phyloP scores from a whole-genome alignment of 2,329 filamentous ascomycete genomes.

The Stemphylium vesicarium region DNA sequence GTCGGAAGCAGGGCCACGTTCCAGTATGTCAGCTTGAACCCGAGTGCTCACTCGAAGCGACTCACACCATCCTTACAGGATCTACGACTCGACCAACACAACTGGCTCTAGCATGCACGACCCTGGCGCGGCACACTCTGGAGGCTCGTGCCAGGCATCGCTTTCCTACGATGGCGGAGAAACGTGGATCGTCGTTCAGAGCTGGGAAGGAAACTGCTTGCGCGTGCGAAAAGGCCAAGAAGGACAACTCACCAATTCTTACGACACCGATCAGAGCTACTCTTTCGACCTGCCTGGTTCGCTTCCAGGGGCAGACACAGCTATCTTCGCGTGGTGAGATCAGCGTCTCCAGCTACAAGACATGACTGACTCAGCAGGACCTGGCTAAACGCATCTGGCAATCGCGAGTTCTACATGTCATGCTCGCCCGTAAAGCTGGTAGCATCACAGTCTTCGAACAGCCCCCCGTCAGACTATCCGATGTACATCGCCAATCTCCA shows the following conservation, averaged over 20 bases:
- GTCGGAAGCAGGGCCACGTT: conserved; percentile 5
- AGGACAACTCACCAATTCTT: conserved; percentile 18
- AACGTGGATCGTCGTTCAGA: conserved; percentile 50
- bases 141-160: conserved; percentile 54
- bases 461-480: background rate
- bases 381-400: conserved; percentile 47
- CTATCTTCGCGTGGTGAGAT: conserved; percentile 50
- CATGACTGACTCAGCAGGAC: conserved; percentile 7
- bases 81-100: conserved; percentile 10
- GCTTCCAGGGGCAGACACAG: conserved; percentile 39
- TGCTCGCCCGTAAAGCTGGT: conserved; percentile 48
- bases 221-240: conserved; percentile 27
- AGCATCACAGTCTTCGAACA: background rate
- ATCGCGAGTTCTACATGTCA: conserved; percentile 54
- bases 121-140: conserved; percentile 42
- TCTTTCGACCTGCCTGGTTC: conserved; percentile 51
- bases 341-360: background rate
- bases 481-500: conserved; percentile 11
- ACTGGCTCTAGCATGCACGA: conserved; percentile 10
- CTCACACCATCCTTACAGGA: background rate
- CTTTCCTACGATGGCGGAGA: conserved; percentile 49
- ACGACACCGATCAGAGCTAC: conserved; percentile 48
- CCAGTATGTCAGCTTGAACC: background rate
- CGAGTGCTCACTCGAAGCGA: background rate
- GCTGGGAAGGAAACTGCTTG: conserved; percentile 54